phyloP scores from a whole-genome alignment of 768 basidiomycete species.

The Peribolospora kevripleyi region DNA sequence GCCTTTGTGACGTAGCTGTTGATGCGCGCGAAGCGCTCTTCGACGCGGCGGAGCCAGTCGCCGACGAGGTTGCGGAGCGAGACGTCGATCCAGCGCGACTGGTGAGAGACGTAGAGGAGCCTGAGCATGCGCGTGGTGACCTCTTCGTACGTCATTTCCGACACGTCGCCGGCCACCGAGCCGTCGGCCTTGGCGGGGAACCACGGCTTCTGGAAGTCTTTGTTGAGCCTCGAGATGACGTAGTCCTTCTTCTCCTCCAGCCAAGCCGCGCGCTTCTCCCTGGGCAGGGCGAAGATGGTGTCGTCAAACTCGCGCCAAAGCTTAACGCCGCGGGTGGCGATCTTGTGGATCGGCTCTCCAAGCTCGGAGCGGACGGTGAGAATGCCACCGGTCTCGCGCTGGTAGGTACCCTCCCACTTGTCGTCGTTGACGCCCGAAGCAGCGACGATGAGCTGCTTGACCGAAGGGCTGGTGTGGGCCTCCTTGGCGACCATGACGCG shows the following conservation, averaged over 20 bases:
- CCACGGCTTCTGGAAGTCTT: constrained; percentile 63
- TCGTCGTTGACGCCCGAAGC: constrained; percentile 75
- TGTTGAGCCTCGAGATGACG: constrained; percentile 74
- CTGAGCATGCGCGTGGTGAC: constrained; percentile 71
- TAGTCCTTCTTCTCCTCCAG: constrained; percentile 63
- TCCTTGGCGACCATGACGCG: constrained; percentile 99
- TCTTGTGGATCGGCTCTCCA: constrained; percentile 94
- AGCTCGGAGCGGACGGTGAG: constrained; percentile 92
- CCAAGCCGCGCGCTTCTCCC: constrained; percentile 85
- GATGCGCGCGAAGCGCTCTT: constrained; percentile 46
- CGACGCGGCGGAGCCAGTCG: constrained; percentile 87
- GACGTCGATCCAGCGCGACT: constrained; percentile 78
- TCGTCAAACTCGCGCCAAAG: constrained; percentile 98
- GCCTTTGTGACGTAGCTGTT: constrained; percentile 33
- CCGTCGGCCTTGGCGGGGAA: constrained; percentile 93
- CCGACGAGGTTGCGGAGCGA: constrained; percentile 80
- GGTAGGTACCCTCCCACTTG: constrained; percentile 78
- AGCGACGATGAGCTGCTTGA: constrained; percentile 90
- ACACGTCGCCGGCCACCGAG: constrained; percentile 52
- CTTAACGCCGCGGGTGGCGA: constrained; percentile 87
- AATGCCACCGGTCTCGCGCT: constrained; percentile 81
- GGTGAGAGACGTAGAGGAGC: constrained; percentile 78
- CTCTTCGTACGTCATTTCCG: constrained; percentile 98
- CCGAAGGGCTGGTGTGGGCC: constrained; percentile 75
- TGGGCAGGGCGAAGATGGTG: constrained; percentile 77